These are phyloP conservation scores for Pythium oligandrum DNA, from an alignment of 352 stramenopile species.

Conservation along the genomic window DNA sequence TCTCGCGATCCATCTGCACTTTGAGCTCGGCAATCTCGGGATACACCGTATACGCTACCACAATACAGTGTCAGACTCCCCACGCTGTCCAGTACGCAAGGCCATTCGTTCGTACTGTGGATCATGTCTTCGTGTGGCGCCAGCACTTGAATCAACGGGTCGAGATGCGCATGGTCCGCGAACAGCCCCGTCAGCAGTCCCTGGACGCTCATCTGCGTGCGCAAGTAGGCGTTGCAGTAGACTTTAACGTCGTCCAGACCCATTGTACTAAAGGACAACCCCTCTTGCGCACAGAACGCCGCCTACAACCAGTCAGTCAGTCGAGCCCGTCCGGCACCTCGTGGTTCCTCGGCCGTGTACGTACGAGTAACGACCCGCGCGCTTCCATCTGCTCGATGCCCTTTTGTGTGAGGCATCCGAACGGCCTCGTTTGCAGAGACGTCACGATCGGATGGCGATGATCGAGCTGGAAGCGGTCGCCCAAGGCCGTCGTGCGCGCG, in stretches of 20 bases:
- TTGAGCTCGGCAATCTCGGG: constrained; percentile 63
- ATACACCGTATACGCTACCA: constrained; percentile 50
- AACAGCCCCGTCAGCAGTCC: constrained; percentile 52
- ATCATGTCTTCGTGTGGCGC: constrained; percentile 70
- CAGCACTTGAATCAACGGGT: constrained; percentile 45
- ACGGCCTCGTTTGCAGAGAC: constrained; percentile 52
- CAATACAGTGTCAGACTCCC: background rate
- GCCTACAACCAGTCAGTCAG: background rate
- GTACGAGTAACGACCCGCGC: constrained; percentile 24
- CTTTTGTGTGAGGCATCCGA: constrained; percentile 57
- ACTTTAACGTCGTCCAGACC: constrained; percentile 36
- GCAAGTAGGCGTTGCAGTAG: constrained; percentile 67
- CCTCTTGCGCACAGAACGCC: constrained; percentile 34
- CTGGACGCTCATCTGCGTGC: constrained; percentile 77
- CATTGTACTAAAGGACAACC: constrained; percentile 35
- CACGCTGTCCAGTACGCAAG: no score
- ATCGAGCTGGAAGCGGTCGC: constrained; percentile 23
- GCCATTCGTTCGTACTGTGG: constrained; percentile 46
- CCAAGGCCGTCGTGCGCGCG: constrained; percentile 29
- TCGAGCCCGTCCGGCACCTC: no score
- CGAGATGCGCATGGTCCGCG: constrained; percentile 24
- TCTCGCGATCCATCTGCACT: constrained; percentile 37
- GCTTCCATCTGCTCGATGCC: constrained; percentile 67
- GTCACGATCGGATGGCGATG: constrained; percentile 11
- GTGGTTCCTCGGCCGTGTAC: no score